Evolutionary conservation across 1,284 basidiomycete genomes (phyloP).

Genomic region (Rhodofomes roseus): DNA sequence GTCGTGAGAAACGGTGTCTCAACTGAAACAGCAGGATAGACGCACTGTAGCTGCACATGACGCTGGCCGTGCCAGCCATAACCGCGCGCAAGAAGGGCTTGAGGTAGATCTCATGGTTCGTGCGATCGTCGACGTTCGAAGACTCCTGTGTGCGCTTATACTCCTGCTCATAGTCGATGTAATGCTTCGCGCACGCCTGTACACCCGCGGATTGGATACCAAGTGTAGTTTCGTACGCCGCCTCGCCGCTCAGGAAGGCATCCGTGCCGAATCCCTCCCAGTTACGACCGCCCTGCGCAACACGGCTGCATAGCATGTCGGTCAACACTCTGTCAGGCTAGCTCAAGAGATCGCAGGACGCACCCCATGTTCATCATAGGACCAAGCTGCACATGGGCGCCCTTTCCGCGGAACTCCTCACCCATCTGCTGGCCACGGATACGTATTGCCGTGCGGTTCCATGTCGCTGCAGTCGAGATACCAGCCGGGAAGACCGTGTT

Average conservation of each 20-base stretch:
- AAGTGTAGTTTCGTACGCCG: slow-evolving; percentile 69
- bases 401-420: slow-evolving; percentile 75
- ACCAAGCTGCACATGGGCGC: slow-evolving; percentile 68
- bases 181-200: slow-evolving; percentile 78
- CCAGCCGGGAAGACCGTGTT: slow-evolving; percentile 59
- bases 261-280: slow-evolving; percentile 86
- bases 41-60: slow-evolving; percentile 76
- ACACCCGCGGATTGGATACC: slow-evolving; percentile 75
- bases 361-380: slow-evolving; percentile 69
- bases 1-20: neutral
- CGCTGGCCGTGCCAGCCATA: slow-evolving; percentile 70
- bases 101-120: slow-evolving; percentile 71
- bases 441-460: slow-evolving; percentile 65
- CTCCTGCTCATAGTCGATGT: slow-evolving; percentile 71
- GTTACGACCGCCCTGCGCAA: slow-evolving; percentile 68
- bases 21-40: neutral
- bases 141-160: slow-evolving; percentile 48
- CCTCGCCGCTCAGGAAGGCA: slow-evolving; percentile 72
- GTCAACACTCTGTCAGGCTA: neutral
- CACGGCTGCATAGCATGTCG: slow-evolving; percentile 28
- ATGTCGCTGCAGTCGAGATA: slow-evolving; percentile 56
- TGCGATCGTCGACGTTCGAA: slow-evolving; percentile 76
- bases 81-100: slow-evolving; percentile 72
- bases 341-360: neutral
- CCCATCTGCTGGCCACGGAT: slow-evolving; percentile 75